Conservation (phyloP, 305 asterid species). For the Coffea humblotiana region DNA sequence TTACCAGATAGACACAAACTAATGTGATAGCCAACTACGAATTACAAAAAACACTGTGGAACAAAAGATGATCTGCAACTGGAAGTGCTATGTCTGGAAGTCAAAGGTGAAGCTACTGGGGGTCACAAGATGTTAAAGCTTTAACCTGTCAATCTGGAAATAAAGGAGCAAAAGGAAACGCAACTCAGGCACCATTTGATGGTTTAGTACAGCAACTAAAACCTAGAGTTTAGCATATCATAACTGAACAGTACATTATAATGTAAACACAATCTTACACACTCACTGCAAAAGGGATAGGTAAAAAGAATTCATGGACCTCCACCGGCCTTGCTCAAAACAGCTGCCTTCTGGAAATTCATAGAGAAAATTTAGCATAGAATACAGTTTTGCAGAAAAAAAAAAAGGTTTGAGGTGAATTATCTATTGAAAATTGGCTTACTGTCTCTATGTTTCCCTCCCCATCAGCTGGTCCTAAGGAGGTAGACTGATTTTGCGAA, state of each 20-base stretch:
- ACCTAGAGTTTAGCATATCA: not conserved
- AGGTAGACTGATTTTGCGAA: conserved; percentile 29
- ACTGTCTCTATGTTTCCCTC: conserved; percentile 34
- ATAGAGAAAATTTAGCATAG: conserved; percentile 4
- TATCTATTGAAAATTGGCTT: conserved; percentile 13
- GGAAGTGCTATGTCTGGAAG: not conserved
- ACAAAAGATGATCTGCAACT: not conserved
- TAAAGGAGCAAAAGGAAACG: conserved; percentile 6
- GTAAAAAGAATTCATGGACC: conserved; percentile 34
- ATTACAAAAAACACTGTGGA: not conserved
- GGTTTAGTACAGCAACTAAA: not conserved
- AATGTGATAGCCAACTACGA: conserved; percentile 1
- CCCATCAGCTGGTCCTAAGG: conserved; percentile 21
- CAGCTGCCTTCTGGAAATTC: conserved; percentile 47
- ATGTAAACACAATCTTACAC: conserved; percentile 20
- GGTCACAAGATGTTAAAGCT: conserved; percentile 8
- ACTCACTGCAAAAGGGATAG: conserved; percentile 31
- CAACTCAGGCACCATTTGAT: not conserved
- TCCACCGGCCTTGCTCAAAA: conserved; percentile 44
- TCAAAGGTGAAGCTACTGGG: conserved; percentile 9
- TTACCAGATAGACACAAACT: conserved; percentile 19
- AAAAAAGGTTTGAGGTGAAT: not conserved
- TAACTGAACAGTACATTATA: not conserved
- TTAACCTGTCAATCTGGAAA: conserved; percentile 7
- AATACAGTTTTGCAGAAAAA: not conserved